These are phyloP conservation scores for Albizia julibrissin DNA, from an alignment of 306 rosid species.

Conservation along the genomic window DNA sequence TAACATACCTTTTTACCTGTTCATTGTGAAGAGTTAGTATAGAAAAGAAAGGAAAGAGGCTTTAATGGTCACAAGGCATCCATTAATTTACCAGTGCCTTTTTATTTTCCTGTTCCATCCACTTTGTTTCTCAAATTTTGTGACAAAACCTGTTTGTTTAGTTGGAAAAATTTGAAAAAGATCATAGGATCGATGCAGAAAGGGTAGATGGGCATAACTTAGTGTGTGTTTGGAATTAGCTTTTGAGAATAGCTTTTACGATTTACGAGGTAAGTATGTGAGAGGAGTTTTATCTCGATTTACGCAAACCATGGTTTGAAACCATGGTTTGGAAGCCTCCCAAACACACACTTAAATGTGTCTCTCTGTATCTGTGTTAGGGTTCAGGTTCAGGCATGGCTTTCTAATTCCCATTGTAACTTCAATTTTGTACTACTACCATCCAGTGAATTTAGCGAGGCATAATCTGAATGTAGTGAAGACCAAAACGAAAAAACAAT, in stretches of 20 bases:
- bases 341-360: too few species aligned
- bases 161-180: slow-evolving; percentile 46
- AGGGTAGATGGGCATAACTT: slow-evolving; percentile 49
- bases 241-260: too few species aligned
- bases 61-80: not conserved
- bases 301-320: too few species aligned
- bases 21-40: slow-evolving; percentile 13
- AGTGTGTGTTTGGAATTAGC: too few species aligned
- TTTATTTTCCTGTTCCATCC: slow-evolving; percentile 29
- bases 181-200: slow-evolving; percentile 33
- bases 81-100: slow-evolving; percentile 14
- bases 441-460: slow-evolving; percentile 1
- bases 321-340: too few species aligned
- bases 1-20: not conserved
- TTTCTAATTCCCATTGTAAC: slow-evolving; percentile 31
- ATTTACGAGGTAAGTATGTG: too few species aligned
- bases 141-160: slow-evolving; percentile 43
- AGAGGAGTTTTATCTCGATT: too few species aligned
- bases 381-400: slow-evolving; percentile 18
- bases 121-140: slow-evolving; percentile 41
- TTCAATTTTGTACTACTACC: slow-evolving; percentile 1
- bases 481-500: slow-evolving; percentile 12
- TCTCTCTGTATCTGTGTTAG: not conserved
- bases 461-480: slow-evolving; percentile 16
- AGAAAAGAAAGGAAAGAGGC: slow-evolving; percentile 23